phyloP scores from a whole-genome alignment of 1,139 yeast species.

The Debaryomyces coudertii region DNA sequence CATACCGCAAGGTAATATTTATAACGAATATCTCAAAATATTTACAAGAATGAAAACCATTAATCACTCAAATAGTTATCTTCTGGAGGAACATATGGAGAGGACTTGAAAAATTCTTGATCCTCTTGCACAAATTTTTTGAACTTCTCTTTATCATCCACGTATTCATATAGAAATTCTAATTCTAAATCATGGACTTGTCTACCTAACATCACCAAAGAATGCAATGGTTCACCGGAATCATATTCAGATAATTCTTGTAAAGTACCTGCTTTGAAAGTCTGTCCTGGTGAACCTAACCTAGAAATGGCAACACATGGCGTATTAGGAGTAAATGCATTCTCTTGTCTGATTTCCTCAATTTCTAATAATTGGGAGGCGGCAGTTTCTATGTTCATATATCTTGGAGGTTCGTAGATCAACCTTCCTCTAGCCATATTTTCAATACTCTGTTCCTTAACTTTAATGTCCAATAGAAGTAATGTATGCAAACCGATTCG shows the following conservation, averaged over 20 bases:
- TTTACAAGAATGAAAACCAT: background rate
- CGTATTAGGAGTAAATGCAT: conserved; percentile 80
- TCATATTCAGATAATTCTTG: conserved; percentile 75
- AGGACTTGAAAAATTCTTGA: conserved; percentile 73
- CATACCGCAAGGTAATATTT: no score
- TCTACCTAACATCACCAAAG: conserved; percentile 87
- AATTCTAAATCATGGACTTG: conserved; percentile 92
- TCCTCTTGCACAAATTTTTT: conserved; percentile 63
- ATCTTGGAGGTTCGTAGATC: conserved; percentile 95
- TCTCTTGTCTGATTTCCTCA: conserved; percentile 73
- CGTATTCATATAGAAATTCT: conserved; percentile 80
- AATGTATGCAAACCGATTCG: conserved; percentile 89
- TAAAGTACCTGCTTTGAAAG: conserved; percentile 83
- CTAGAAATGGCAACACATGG: conserved; percentile 95
- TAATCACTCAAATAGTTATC: conserved; percentile 28
- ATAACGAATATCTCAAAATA: no score
- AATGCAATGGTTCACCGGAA: conserved; percentile 93
- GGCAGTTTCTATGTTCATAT: conserved; percentile 90
- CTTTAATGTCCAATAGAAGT: conserved; percentile 87
- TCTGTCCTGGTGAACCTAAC: conserved; percentile 83
- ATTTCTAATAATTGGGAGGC: conserved; percentile 85
- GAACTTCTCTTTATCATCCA: conserved; percentile 65
- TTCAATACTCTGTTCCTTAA: conserved; percentile 93
- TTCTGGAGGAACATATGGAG: conserved; percentile 48
- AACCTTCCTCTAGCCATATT: conserved; percentile 92